Evolutionary conservation across 176 grass and related monocot species (phyloP).

Genomic region (Paspalum vaginatum): DNA sequence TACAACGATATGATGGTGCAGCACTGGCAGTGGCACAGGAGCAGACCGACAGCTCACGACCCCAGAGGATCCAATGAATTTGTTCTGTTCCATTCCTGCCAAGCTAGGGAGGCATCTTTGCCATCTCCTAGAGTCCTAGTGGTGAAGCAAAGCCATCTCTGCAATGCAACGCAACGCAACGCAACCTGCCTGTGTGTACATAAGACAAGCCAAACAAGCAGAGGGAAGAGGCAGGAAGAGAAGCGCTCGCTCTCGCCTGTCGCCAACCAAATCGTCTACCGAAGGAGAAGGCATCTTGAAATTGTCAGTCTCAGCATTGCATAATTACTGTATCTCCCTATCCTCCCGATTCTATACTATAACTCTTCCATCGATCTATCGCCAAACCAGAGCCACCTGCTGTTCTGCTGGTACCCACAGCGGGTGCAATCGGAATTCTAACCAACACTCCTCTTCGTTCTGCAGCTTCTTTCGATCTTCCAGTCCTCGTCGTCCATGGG

Average conservation of each 20-base stretch:
- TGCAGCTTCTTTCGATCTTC: too few relatives aligned
- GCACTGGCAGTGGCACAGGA: not conserved
- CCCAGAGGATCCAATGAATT: constrained; percentile 34
- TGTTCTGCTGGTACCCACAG: not conserved
- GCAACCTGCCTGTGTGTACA: not conserved
- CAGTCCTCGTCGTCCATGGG: constrained; percentile 32
- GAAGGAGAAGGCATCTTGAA: constrained; percentile 5
- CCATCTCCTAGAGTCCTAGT: not conserved
- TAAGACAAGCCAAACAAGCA: constrained; percentile 6
- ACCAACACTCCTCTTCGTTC: not conserved
- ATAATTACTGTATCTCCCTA: not conserved
- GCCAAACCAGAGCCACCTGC: not conserved
- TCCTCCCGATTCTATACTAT: not conserved
- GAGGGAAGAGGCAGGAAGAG: not conserved
- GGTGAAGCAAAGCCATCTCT: constrained; percentile 23
- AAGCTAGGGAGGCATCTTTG: not conserved
- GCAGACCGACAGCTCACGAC: constrained; percentile 31
- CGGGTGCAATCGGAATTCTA: not conserved
- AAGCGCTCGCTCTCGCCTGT: not conserved
- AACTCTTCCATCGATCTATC: not conserved
- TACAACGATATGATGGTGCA: not conserved
- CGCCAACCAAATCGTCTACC: not conserved
- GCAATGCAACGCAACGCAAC: too few relatives aligned
- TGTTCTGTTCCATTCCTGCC: constrained; percentile 1
- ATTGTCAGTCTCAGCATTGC: not conserved